Evolutionary conservation across 2,329 filamentous ascomycete genomes (phyloP).

Genomic region (Malbranchea zuffiana): DNA sequence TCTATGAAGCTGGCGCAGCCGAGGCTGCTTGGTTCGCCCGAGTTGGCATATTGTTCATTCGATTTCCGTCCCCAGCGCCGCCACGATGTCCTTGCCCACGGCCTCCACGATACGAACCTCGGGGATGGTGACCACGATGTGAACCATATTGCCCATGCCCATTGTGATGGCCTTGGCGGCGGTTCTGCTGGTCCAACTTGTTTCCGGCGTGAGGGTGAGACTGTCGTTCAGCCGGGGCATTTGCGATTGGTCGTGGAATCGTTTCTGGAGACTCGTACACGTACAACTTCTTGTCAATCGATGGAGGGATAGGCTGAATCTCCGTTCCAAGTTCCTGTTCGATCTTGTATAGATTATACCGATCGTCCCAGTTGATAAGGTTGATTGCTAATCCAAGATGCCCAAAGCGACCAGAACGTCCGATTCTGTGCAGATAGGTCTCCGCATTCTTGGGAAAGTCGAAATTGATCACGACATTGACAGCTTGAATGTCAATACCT

Average conservation of each 20-base stretch:
- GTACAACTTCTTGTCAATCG: constrained; percentile 95
- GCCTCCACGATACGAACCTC: constrained; percentile 34
- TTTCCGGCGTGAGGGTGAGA: constrained; percentile 14
- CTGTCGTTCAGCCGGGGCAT: constrained; percentile 32
- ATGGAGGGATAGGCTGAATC: constrained; percentile 87
- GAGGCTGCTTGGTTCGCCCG: constrained; percentile 13
- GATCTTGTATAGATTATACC: constrained; percentile 98
- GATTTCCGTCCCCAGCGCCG: constrained; percentile 25
- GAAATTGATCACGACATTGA: constrained; percentile 99
- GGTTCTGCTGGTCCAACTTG: constrained; percentile 24
- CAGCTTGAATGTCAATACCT: constrained; percentile 98
- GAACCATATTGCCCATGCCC: constrained; percentile 28
- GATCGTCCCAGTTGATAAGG: constrained; percentile 98
- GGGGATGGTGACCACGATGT: constrained; percentile 24
- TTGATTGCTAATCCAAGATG: constrained; percentile 97
- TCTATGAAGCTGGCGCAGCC: constrained; percentile 12
- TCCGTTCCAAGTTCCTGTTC: constrained; percentile 95
- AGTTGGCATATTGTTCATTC: constrained; percentile 20
- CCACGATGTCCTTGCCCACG: constrained; percentile 36
- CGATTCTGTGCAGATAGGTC: constrained; percentile 96
- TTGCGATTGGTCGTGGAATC: constrained; percentile 72
- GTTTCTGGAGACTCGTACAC: constrained; percentile 95
- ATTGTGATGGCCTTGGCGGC: constrained; percentile 26
- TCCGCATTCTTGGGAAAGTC: constrained; percentile 99
- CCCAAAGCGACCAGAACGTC: constrained; percentile 91